Base-by-base conservation (phyloP, 192 early-diverging fungal species). In the Chytriomyces hyalinus region DNA sequence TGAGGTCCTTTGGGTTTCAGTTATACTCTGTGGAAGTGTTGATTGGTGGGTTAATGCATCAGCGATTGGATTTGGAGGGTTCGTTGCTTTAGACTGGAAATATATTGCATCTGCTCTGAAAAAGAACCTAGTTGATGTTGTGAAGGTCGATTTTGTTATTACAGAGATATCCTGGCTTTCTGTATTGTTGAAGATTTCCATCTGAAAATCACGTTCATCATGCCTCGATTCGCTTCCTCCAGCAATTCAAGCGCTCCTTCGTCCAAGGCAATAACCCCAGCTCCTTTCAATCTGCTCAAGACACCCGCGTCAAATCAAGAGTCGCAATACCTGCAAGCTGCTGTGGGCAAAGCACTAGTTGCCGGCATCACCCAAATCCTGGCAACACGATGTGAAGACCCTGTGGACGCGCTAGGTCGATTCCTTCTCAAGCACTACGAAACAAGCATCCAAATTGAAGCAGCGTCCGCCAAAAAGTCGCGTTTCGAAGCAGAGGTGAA, bases 311-410 rank as follows among this genome's bases (percentile, higher is more conserved):
- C 47, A 13, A 70, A 49, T 5, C 7, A 10, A 7, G 68, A 70
- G 26, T 53, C 49, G 4, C 68, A 70, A 70, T 70, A 70, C 68
- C 47, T 70, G 3, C 68, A 70, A 57, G 47, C 68, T 43, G 28
- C 48, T 15, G 53, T 70, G 8, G 68, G 68, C 3, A 15, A 36
- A 6, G 50, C 45, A 8, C 47, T 70, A 0, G 68, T 70, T 7
- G 68, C 68, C 7, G 68, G 68, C 8, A 53, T 70, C 6, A 53
- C 68, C 49, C 68, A 70, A 11, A 45, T 70, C 5, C 49, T 70
- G 13, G 68, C 68, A 22, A 53, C 17, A 28, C 68, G 50, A 0
- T 49, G 49, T 20, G 68, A 57, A 15, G 68, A 70, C 50, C 68
- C 68, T 26, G 51, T 70, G 3, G 68, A 70, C 47, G 68, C 68